A percentile compares a stretch with the other conserved stretches of the same genome.
phyloP scores from a whole-genome alignment of 306 rosid species.

The Acacia acuminata region DNA sequence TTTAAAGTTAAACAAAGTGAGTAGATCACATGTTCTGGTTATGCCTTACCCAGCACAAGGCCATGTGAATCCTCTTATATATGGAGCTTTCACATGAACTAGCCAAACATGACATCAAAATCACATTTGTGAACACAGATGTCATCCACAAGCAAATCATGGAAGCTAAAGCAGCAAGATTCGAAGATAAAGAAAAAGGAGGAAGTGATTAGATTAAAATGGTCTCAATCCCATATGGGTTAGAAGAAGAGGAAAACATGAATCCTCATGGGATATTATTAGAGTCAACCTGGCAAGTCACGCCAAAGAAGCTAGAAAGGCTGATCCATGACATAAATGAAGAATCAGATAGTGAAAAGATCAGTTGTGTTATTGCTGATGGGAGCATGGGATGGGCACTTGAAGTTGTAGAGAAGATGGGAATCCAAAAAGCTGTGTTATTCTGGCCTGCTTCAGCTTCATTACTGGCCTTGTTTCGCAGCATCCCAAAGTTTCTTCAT shows the following conservation, averaged over 20 bases:
- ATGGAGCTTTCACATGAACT: too few relatives aligned
- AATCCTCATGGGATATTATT: constrained; percentile 24
- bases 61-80: constrained; percentile 45
- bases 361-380: constrained; percentile 32
- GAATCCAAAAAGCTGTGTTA: constrained; percentile 28
- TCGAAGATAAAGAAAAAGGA: background rate
- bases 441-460: constrained; percentile 59
- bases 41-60: constrained; percentile 48
- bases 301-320: constrained; percentile 51
- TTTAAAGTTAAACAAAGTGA: constrained; percentile 9
- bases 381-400: constrained; percentile 43
- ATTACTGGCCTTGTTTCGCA: constrained; percentile 17
- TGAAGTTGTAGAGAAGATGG: constrained; percentile 52
- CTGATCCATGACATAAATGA: constrained; percentile 44
- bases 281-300: constrained; percentile 25
- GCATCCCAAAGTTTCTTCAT: constrained; percentile 36
- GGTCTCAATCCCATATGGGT: constrained; percentile 59
- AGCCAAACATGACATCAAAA: constrained; percentile 34
- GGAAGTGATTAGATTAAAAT: constrained; percentile 29
- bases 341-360: background rate
- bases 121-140: constrained; percentile 39
- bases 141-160: constrained; percentile 41
- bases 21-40: constrained; percentile 36
- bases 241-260: constrained; percentile 38
- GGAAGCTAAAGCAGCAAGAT: constrained; percentile 18